Conservation (phyloP, 2,329 filamentous ascomycete genomes). For the Paraphoma sp. region DNA sequence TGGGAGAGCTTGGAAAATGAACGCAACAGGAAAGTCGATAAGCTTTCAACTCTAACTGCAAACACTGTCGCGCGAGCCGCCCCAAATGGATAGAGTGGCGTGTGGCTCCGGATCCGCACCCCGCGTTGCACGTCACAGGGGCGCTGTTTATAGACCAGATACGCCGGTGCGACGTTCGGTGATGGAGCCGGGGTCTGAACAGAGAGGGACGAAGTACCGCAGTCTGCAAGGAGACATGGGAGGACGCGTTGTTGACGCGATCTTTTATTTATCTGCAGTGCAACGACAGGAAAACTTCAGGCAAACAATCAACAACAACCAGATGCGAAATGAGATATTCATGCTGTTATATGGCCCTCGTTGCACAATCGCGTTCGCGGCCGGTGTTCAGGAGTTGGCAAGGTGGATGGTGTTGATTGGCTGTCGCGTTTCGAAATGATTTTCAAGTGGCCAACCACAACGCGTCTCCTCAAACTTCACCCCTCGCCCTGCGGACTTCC, state of each 20-base stretch:
- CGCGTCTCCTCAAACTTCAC: slow-evolving; percentile 3
- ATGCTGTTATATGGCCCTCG: slow-evolving; percentile 27
- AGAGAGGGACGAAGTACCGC: slow-evolving; percentile 5
- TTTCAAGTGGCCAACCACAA: slow-evolving; percentile 26
- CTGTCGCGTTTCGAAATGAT: slow-evolving; percentile 17
- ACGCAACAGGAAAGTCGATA: slow-evolving; percentile 6
- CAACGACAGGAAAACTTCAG: slow-evolving; percentile 17
- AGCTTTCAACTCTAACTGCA: slow-evolving; percentile 29
- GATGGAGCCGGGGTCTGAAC: slow-evolving; percentile 20
- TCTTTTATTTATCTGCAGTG: slow-evolving; percentile 24
- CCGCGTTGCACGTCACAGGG: slow-evolving; percentile 31
- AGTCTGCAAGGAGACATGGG: slow-evolving; percentile 13
- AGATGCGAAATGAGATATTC: slow-evolving; percentile 28
- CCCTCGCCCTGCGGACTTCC: slow-evolving; percentile 1
- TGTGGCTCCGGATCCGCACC: slow-evolving; percentile 15
- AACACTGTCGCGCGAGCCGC: slow-evolving; percentile 31
- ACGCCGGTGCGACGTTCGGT: slow-evolving; percentile 42
- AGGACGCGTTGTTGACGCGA: slow-evolving; percentile 28
- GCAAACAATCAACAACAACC: slow-evolving; percentile 19
- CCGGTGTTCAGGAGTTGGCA: slow-evolving; percentile 18
- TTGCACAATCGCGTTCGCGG: slow-evolving; percentile 17
- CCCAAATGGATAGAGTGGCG: slow-evolving; percentile 28
- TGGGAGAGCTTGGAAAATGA: slow-evolving; percentile 80
- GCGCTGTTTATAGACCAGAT: slow-evolving; percentile 32
- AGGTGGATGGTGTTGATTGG: slow-evolving; percentile 30